Base-by-base conservation (phyloP, 176 grass and related monocot species). In the Musa beccarii region DNA sequence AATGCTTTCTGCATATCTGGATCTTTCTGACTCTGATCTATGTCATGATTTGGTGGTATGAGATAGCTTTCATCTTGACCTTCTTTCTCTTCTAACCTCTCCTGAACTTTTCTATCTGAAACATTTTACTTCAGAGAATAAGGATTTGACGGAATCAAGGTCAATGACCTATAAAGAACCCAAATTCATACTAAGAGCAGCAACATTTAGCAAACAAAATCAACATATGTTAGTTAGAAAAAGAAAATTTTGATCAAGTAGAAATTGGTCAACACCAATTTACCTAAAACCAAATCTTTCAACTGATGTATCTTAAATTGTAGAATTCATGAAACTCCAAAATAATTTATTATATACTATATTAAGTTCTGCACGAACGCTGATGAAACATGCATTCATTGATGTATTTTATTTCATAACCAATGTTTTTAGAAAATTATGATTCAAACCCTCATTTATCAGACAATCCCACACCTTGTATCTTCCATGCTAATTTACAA, bases 21-120 rank as follows among this genome's bases (percentile, higher is more conserved):
- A 57, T 89, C 78, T 66, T 68, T 71, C 69, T 65, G 71, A 61
- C 73, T 75, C 52, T 78, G 80, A 73, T 86, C 68, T 89, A 83
- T 89, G 16, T 89, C 82, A 78, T 89, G 78, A 67, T 91, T 89
- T 86, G 88, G 75, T 0, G 74, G 76, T 28, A 71, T 49, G 59
- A 71, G 20, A 22, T 68, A 87, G 78, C 54, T 65, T 85, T 69
- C 80, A 9, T 6, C 75, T 19, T 55, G 52, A 54, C 66, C 81
- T 85, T 90, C 87, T 61, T 82, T 86, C 76, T 76, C 73, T 51
- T 61, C 43, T 61, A 74, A 73, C 78, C 78, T 87, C 69, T 90
- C 85, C 71, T 89, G 80, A 53, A 67, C 77, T 82, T 81, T 84
- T 66, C 63, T 74, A 61, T 75, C 57, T 76, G 67, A 26, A 70